Evolutionary conservation across 129 eudicot species (phyloP).

Genomic region (Ambrosia trifida): DNA sequence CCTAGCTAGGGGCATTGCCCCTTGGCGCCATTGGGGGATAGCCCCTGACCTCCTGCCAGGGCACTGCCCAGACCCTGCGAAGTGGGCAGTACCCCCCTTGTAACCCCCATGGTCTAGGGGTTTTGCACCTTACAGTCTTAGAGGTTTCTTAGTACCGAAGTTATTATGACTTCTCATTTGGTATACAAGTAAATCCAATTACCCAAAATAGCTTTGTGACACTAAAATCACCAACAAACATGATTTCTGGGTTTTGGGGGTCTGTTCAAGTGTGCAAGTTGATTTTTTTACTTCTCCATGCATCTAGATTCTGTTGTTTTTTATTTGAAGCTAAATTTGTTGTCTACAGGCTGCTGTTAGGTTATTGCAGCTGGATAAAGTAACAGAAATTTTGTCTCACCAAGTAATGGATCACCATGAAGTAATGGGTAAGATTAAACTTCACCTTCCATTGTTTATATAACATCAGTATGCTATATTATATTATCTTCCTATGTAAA

Average conservation of each 20-base stretch:
- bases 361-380: conserved; percentile 84
- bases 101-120: too few species aligned
- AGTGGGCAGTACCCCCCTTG: too few species aligned
- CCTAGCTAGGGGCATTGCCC: too few species aligned
- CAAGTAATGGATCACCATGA: conserved; percentile 98
- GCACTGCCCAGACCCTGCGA: too few species aligned
- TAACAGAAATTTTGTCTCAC: conserved; percentile 74
- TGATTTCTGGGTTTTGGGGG: background rate
- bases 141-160: too few species aligned
- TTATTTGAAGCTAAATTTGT: conserved; percentile 30
- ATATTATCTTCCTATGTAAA: conserved; percentile 1
- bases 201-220: too few species aligned
- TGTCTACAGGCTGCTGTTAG: conserved; percentile 84
- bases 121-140: too few species aligned
- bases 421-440: conserved; percentile 77
- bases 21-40: too few species aligned
- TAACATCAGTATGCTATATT: conserved; percentile 6
- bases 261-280: conserved; percentile 14
- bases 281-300: conserved; percentile 18
- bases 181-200: too few species aligned
- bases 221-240: too few species aligned
- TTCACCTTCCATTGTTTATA: conserved; percentile 9
- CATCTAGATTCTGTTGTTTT: conserved; percentile 31
- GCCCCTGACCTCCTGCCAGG: too few species aligned
- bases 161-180: too few species aligned